Conservation (phyloP, 2,329 filamentous ascomycete genomes). For the Aspergillus arachidicola region DNA sequence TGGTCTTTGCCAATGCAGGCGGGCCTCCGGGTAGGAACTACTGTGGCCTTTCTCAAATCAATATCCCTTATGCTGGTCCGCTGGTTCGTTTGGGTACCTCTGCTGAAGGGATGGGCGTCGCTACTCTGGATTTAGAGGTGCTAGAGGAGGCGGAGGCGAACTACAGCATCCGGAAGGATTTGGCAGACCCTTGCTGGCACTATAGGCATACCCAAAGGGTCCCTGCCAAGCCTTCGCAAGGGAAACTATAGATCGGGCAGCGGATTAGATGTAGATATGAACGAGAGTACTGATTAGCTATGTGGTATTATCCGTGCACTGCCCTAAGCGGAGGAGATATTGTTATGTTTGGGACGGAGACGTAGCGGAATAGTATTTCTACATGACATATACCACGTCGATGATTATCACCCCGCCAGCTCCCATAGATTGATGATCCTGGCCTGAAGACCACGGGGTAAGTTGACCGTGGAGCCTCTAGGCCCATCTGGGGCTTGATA, state of each 20-base stretch:
- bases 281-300: too few relatives aligned
- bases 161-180: background rate
- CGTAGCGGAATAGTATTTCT: too few relatives aligned
- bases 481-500: too few relatives aligned
- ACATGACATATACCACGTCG: too few relatives aligned
- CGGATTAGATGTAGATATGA: too few relatives aligned
- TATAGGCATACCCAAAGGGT: background rate
- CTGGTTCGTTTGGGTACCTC: background rate
- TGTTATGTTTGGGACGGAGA: too few relatives aligned
- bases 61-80: background rate
- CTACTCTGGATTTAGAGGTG: background rate
- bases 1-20: slow-evolving; percentile 60
- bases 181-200: background rate
- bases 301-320: too few relatives aligned
- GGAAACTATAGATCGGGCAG: background rate
- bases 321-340: too few relatives aligned
- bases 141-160: background rate
- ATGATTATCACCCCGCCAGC: too few relatives aligned
- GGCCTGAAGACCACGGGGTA: too few relatives aligned
- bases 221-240: background rate
- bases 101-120: background rate
- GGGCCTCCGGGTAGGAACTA: slow-evolving; percentile 29
- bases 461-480: too few relatives aligned
- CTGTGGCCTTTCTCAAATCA: background rate
- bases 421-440: too few relatives aligned